phyloP scores from a whole-genome alignment of 176 grass and related monocot species.

The Puccinellia tenuiflora region DNA sequence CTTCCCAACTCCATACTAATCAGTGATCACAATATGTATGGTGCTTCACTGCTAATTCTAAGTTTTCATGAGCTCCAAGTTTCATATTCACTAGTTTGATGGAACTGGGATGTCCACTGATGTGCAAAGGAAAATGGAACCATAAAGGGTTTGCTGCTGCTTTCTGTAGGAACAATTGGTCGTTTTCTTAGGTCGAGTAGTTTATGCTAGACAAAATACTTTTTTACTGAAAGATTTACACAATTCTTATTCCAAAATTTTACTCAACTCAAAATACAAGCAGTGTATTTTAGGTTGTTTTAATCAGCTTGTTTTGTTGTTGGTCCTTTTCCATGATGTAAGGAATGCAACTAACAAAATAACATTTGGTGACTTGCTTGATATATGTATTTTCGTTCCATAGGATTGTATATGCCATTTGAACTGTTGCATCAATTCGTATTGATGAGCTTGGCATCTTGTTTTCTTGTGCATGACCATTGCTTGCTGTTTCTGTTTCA shows the following conservation, averaged over 20 bases:
- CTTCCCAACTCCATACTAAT: constrained; percentile 9
- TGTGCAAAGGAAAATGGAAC: neutral
- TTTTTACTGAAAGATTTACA: neutral
- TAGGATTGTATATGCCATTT: constrained; percentile 30
- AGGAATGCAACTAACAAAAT: neutral
- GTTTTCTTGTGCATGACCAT: neutral
- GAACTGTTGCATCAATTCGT: constrained; percentile 38
- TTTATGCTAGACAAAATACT: constrained; percentile 9
- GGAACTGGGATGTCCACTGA: neutral
- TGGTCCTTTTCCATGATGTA: neutral
- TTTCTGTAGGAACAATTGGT: constrained; percentile 19
- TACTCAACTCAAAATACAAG: neutral
- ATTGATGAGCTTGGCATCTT: constrained; percentile 31
- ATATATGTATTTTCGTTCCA: constrained; percentile 18
- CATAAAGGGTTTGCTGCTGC: neutral
- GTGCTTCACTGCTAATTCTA: neutral
- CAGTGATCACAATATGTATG: neutral
- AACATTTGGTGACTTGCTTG: neutral
- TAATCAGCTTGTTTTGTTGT: neutral
- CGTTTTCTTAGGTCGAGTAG: constrained; percentile 11
- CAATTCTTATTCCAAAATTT: neutral
- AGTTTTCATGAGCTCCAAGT: neutral
- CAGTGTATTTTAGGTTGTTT: neutral
- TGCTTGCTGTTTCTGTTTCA: constrained; percentile 43
- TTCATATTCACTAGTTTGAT: constrained; percentile 10